phyloP scores from a whole-genome alignment of 192 early-diverging fungal genomes.

The Podochytrium sp. region DNA sequence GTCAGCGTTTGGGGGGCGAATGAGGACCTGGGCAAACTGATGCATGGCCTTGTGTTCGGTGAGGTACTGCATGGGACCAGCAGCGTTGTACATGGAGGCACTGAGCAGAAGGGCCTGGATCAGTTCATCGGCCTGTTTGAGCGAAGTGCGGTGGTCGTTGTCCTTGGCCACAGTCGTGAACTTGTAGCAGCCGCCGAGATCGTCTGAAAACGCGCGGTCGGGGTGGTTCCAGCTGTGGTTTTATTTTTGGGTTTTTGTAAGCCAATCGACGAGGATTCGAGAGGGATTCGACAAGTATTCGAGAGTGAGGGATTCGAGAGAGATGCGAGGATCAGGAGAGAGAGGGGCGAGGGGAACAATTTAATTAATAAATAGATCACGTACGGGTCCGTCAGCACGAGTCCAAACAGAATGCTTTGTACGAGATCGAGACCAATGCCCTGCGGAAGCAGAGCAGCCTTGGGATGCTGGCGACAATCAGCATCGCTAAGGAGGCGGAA shows the following conservation, averaged over 20 bases:
- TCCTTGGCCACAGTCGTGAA: constrained; percentile 25
- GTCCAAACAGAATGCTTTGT: constrained; percentile 31
- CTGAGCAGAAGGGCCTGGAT: constrained; percentile 31
- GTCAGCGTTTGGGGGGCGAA: constrained; percentile 17
- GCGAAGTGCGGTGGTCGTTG: constrained; percentile 29
- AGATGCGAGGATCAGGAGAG: background rate
- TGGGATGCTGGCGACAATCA: constrained; percentile 31
- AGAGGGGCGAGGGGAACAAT: background rate
- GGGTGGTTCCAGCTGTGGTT: constrained; percentile 22
- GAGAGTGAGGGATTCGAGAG: too few relatives aligned
- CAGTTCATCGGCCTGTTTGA: constrained; percentile 31
- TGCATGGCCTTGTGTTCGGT: constrained; percentile 24
- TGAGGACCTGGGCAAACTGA: constrained; percentile 24
- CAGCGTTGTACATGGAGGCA: constrained; percentile 18
- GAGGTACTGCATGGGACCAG: constrained; percentile 25
- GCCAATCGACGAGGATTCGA: too few relatives aligned
- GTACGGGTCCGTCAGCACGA: constrained; percentile 35
- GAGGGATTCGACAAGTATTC: too few relatives aligned
- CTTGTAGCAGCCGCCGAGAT: constrained; percentile 23
- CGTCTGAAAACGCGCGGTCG: constrained; percentile 18
- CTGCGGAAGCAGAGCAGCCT: constrained; percentile 16
- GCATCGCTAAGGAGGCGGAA: constrained; percentile 24
- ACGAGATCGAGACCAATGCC: constrained; percentile 22
- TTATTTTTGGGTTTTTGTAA: too few relatives aligned
- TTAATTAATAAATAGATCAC: too few relatives aligned